Percentiles rank a stretch among this genome's conserved stretches.
Conservation (phyloP, 768 basidiomycete species). For the Podaxis rugospora region DNA sequence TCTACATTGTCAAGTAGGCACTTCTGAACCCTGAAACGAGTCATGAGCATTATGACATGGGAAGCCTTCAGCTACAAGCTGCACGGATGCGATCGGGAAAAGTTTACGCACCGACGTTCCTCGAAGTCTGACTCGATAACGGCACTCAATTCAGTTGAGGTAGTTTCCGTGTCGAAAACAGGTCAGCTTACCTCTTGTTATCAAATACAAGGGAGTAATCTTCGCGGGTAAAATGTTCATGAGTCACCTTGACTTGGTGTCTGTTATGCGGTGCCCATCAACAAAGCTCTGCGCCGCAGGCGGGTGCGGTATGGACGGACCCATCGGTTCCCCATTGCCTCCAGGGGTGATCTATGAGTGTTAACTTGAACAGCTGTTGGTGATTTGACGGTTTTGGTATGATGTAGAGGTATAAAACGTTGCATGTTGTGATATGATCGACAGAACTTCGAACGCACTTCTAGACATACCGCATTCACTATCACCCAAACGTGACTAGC, state of each 20-base stretch:
- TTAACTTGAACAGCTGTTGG: neutral
- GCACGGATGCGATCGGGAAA: neutral
- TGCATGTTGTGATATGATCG: neutral
- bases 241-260: neutral
- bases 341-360: neutral
- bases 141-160: neutral
- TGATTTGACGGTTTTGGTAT: neutral
- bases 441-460: neutral
- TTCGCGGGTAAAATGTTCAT: neutral
- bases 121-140: neutral
- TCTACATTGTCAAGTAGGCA: too few relatives aligned
- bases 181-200: too few relatives aligned
- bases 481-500: neutral
- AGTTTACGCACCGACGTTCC: slow-evolving; percentile 1
- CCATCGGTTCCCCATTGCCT: too few relatives aligned
- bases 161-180: neutral
- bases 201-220: neutral
- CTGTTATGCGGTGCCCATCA: neutral
- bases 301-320: neutral
- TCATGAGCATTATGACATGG: neutral
- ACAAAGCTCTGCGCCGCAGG: neutral
- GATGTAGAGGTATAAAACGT: neutral
- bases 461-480: neutral
- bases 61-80: neutral
- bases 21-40: neutral